Percentiles rank a stretch among this genome's conserved stretches.
These are phyloP conservation scores for Salix brachista DNA, from an alignment of 345 rosid genomes.

Conservation along the genomic window DNA sequence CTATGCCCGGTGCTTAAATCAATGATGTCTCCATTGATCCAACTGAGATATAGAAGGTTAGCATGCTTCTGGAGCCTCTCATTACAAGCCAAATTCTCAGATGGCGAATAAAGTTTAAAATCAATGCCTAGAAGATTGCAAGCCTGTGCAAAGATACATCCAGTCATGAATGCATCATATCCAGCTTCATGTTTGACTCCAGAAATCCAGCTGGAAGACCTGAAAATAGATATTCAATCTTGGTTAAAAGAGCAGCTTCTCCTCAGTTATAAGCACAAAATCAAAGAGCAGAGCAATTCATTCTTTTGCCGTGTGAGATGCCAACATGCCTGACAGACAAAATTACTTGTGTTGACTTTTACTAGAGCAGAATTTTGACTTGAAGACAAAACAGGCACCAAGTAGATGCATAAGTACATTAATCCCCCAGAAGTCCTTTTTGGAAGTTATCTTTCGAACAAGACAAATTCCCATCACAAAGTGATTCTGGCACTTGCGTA, in stretches of 20 bases:
- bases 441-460: not conserved
- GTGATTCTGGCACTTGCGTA: not conserved
- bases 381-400: not conserved
- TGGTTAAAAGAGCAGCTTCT: not conserved
- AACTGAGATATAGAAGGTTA: slow-evolving; percentile 78
- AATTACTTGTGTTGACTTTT: not conserved
- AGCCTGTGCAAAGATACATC: slow-evolving; percentile 83
- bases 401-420: not conserved
- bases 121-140: slow-evolving; percentile 72
- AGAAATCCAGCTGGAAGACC: slow-evolving; percentile 69
- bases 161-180: slow-evolving; percentile 99
- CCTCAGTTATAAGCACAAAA: not conserved
- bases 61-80: slow-evolving; percentile 59
- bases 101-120: slow-evolving; percentile 41
- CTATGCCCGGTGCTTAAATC: slow-evolving; percentile 52
- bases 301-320: not conserved
- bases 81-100: slow-evolving; percentile 40
- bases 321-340: not conserved
- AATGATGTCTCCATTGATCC: slow-evolving; percentile 67
- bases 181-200: slow-evolving; percentile 98
- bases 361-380: not conserved
- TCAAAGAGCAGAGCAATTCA: not conserved
- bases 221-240: slow-evolving; percentile 29
- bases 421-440: not conserved
- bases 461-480: not conserved